A percentile compares a stretch with the other conserved stretches of the same genome.
These are phyloP conservation scores for Karstenula rhodostoma DNA, from an alignment of 2,329 filamentous ascomycete species.

Conservation along the genomic window DNA sequence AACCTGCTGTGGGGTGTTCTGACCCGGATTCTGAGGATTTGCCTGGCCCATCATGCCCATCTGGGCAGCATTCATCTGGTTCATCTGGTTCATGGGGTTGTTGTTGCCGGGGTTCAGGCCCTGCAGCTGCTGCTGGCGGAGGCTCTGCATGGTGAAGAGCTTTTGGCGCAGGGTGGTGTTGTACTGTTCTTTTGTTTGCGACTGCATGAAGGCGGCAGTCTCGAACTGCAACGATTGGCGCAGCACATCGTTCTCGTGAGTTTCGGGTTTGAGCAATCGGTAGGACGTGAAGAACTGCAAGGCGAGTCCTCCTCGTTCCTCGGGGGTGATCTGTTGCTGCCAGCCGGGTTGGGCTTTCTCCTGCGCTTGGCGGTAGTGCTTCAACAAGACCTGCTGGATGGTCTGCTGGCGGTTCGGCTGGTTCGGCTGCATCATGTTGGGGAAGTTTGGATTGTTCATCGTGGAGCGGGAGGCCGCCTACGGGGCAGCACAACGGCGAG, in stretches of 20 bases:
- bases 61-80: conserved; percentile 41
- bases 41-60: conserved; percentile 49
- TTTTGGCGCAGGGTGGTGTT: conserved; percentile 38
- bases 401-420: conserved; percentile 28
- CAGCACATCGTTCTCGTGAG: conserved; percentile 38
- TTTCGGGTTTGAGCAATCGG: conserved; percentile 43
- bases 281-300: conserved; percentile 45
- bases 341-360: conserved; percentile 40
- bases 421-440: conserved; percentile 30
- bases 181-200: conserved; percentile 44
- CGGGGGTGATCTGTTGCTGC: conserved; percentile 41
- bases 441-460: conserved; percentile 48
- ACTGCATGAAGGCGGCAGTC: conserved; percentile 34
- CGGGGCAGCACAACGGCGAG: conserved; percentile 15
- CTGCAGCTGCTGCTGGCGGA: conserved; percentile 40
- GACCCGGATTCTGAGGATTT: conserved; percentile 42
- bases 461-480: conserved; percentile 28
- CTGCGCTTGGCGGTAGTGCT: conserved; percentile 39
- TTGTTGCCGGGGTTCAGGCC: conserved; percentile 35
- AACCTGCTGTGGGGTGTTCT: conserved; percentile 55
- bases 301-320: conserved; percentile 43
- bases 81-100: conserved; percentile 42
- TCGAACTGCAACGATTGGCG: conserved; percentile 40
- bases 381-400: conserved; percentile 34
- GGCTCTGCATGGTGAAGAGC: conserved; percentile 37